phyloP scores from a whole-genome alignment of 1,284 basidiomycete species.

The Pascua sp. region DNA sequence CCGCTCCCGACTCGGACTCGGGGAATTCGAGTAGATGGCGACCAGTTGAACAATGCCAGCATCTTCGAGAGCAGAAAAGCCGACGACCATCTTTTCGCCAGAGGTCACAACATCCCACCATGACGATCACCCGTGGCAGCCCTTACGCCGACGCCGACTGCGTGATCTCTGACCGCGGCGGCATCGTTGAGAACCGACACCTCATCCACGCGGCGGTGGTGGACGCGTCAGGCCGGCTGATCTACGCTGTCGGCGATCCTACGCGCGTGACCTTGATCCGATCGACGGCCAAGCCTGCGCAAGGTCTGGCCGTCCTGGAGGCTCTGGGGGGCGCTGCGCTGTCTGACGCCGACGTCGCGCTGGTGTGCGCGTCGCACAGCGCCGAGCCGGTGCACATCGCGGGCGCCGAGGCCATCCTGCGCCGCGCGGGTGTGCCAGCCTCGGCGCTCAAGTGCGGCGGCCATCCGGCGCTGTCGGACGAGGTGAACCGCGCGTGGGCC shows the following conservation, averaged over 20 bases:
- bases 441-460: conserved; percentile 1
- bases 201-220: conserved; percentile 3
- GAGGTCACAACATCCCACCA: neutral
- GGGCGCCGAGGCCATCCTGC: neutral
- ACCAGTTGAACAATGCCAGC: too few species aligned
- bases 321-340: neutral
- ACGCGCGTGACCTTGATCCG: conserved; percentile 2
- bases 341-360: neutral
- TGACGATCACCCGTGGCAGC: neutral
- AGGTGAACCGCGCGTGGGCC: neutral
- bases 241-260: conserved; percentile 3
- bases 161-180: conserved; percentile 11
- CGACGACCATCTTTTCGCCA: too few species aligned
- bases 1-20: too few species aligned
- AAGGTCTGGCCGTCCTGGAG: conserved; percentile 2
- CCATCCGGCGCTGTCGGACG: neutral
- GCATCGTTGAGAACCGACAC: conserved; percentile 9
- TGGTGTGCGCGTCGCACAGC: conserved; percentile 7
- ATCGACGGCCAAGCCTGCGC: conserved; percentile 4
- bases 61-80: too few species aligned
- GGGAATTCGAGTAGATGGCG: too few species aligned
- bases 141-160: neutral
- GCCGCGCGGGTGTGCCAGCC: neutral
- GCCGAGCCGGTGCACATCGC: neutral
- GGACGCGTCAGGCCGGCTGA: neutral